Base-by-base conservation (phyloP, 2,329 filamentous ascomycete genomes). In the Didymella arachidicola region DNA sequence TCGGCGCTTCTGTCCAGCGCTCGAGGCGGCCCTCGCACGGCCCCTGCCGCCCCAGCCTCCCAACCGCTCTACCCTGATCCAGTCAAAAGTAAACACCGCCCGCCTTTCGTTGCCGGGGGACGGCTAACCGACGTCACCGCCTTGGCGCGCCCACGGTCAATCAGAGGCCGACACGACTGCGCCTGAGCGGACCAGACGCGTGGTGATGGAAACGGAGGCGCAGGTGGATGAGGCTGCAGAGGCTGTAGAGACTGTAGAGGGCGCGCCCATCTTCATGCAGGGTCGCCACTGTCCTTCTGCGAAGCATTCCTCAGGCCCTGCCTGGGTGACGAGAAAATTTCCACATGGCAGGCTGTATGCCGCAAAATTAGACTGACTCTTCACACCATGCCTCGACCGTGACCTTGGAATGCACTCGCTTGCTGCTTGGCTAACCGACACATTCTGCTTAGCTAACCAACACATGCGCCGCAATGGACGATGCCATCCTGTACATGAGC, bases 21-120 rank as follows among this genome's bases (percentile, higher is more conserved):
- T 46, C 39, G 45, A 50, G 45, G 47, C 51, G 51, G 56, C 34
- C 63, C 67, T 48, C 63, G 60, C 56, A 54, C 56, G 56, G 50
- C 45, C 56, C 46, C 46, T 42, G 39, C 56, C 41, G 7, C 25
- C 41, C 41, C 22, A 43, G 14, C 41, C 32, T n/a, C 39, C 39
- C 39, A 42, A 26, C 39, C n/a, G 32, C 41, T 27, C 41, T 25
- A 61, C 47, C 71, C 71, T 44, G 50, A 72, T 64, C 41, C 44
- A 54, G 72, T 38, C 58, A 70, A 65, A 61, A 60, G 68, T 73
- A 66, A 74, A 74, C 72, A 70, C 54, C 53, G 56, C 64, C 34
- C 56, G 56, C 50, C 39, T 39, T 38, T 19, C 49, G 69, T 72
- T 73, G 68, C 66, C 61, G 55, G 53, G 62, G 49, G 56, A 42